Conservation (phyloP, 306 rosid genomes). For the Rosa rugosa region DNA sequence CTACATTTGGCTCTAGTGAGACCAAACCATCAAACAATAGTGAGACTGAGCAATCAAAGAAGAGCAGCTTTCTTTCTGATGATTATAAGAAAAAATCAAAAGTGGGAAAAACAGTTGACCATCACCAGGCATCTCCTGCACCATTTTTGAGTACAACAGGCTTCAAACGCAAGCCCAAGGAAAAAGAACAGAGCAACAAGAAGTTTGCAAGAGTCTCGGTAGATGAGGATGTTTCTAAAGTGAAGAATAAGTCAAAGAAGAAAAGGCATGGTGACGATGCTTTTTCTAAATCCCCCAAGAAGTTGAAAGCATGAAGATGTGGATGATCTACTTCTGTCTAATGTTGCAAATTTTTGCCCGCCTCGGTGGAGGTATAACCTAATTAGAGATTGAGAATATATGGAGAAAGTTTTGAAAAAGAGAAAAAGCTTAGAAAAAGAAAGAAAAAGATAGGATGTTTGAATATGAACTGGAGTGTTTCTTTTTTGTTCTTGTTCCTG, state of each 20-base stretch:
- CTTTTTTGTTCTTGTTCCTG: neutral
- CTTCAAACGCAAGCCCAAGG: conserved; percentile 45
- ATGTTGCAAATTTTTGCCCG: neutral
- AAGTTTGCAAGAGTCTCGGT: conserved; percentile 30
- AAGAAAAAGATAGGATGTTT: conserved; percentile 6
- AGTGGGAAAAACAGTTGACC: conserved; percentile 62
- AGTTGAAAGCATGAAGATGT: conserved; percentile 10
- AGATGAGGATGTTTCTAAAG: conserved; percentile 35
- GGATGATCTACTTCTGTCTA: neutral
- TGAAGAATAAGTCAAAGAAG: conserved; percentile 34
- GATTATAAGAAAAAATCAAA: conserved; percentile 42
- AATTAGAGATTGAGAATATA: neutral
- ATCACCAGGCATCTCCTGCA: conserved; percentile 46
- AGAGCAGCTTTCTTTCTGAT: conserved; percentile 47
- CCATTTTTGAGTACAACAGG: conserved; percentile 65
- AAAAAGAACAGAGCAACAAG: conserved; percentile 32
- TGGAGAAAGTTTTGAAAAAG: neutral
- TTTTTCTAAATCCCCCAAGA: neutral
- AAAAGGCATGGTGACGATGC: conserved; percentile 12
- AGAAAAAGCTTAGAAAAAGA: neutral
- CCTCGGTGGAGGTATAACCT: neutral
- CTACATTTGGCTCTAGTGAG: conserved; percentile 65
- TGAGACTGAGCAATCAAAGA: conserved; percentile 42
- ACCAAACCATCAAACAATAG: conserved; percentile 32
- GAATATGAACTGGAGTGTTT: conserved; percentile 10